A percentile compares a stretch with the other conserved stretches of the same genome.
Evolutionary conservation across 2,329 filamentous ascomycete genomes (phyloP).

Genomic region (Hypoxylon sp.): DNA sequence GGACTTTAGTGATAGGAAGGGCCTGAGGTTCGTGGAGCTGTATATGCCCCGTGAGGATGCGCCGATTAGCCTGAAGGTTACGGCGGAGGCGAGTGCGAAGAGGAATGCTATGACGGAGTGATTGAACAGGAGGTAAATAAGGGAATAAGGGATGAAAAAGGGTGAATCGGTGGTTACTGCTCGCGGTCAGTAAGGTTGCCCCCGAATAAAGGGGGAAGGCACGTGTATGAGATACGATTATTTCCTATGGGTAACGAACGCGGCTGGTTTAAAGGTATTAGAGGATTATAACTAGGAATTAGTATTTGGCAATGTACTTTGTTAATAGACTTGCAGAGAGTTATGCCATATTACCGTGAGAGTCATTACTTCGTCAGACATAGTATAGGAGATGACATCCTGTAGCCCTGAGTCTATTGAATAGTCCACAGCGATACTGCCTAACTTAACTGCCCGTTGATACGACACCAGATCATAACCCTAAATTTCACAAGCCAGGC

Average conservation of each 20-base stretch:
- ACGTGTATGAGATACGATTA: slow-evolving; percentile 24
- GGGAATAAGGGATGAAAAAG: not conserved
- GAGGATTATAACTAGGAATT: not conserved
- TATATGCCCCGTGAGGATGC: slow-evolving; percentile 87
- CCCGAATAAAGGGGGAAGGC: not conserved
- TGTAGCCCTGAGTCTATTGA: not conserved
- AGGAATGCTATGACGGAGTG: slow-evolving; percentile 67
- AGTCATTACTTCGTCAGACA: not conserved
- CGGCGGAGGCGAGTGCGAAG: slow-evolving; percentile 78
- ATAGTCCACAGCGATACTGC: not conserved
- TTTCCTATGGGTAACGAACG: slow-evolving; percentile 4
- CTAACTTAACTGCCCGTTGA: not conserved
- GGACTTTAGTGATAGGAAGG: slow-evolving; percentile 71
- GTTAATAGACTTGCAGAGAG: not conserved
- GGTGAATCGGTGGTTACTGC: too few relatives aligned
- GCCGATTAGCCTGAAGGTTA: slow-evolving; percentile 77
- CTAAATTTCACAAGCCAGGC: too few relatives aligned
- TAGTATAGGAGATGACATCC: not conserved
- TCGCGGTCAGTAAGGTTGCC: too few relatives aligned
- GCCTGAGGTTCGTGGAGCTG: slow-evolving; percentile 82
- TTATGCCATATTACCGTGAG: not conserved
- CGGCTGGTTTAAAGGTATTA: slow-evolving; percentile 7
- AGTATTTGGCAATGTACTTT: not conserved
- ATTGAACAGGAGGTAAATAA: not conserved
- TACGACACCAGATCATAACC: too few relatives aligned